Base-by-base conservation (phyloP, 129 eudicot species). In the Deinandra increscens region DNA sequence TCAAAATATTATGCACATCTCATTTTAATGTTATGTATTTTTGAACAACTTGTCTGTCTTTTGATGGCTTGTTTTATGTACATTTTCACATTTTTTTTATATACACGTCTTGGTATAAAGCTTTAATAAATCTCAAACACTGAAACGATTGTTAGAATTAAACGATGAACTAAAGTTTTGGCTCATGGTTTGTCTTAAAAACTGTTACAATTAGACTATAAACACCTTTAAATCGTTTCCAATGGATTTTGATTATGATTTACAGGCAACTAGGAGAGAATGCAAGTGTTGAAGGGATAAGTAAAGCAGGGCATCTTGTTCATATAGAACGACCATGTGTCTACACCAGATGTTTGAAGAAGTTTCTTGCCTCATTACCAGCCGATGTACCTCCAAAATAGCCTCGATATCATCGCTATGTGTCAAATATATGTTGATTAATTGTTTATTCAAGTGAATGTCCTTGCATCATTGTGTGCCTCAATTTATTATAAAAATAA, bases 291-390 rank as follows among this genome's bases (percentile, higher is more conserved):
- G 66, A 78, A 70, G 83, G 88, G 68, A 86, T 92, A 84, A 48
- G 68, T 79, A 86, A 92, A 54, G 96, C 95, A 29, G 98, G 98
- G 19, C 95, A 92, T 58, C 84, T 92, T 79, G 96, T 86, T 77
- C 98, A 84, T 60, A 74, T 92, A 7, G 96, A 92, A 77, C 72
- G 95, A 14, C 98, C 98, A 3, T 92, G 95, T 56, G 88, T 81
- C 45, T 92, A 84, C 68, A 86, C 71, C 19, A 67, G 78, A 33
- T 84, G 89, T 69, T 83, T 92, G 69, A 92, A 92, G 81, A 68
- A 75, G 64, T 92, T 86, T 66, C 89, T 92, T 64, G 75, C 84
- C 46, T 88, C 94, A 11, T 69, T 91, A 59, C 75, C 86, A 6
- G 37, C 67, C 6, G 81, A 83, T 58, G 74, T 69, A 60, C 84